Evolutionary conservation across 345 rosid species (phyloP).

Genomic region (Clarkia xantiana): DNA sequence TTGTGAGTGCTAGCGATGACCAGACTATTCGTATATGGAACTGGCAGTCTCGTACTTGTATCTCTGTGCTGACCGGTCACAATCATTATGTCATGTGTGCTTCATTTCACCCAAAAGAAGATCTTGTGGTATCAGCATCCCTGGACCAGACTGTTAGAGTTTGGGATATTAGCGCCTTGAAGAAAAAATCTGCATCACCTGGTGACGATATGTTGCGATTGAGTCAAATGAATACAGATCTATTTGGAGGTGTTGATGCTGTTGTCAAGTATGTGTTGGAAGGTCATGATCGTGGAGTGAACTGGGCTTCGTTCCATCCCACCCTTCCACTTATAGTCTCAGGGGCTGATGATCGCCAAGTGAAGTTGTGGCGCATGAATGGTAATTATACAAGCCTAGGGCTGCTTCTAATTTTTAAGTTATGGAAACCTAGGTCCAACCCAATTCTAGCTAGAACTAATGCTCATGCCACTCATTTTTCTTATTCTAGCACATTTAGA

Average conservation of each 20-base stretch:
- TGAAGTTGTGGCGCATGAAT: slow-evolving; percentile 95
- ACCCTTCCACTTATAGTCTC: slow-evolving; percentile 87
- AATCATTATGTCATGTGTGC: slow-evolving; percentile 99
- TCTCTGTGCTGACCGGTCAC: slow-evolving; percentile 92
- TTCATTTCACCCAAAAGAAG: slow-evolving; percentile 90
- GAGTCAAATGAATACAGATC: slow-evolving; percentile 86
- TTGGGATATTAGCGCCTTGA: slow-evolving; percentile 90
- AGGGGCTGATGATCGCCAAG: slow-evolving; percentile 97
- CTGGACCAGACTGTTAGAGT: slow-evolving; percentile 95
- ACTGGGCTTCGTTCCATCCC: slow-evolving; percentile 99
- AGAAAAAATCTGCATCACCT: slow-evolving; percentile 80
- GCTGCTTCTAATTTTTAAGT: neutral
- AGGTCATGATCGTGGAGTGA: slow-evolving; percentile 97
- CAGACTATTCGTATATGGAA: slow-evolving; percentile 98
- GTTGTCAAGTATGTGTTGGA: slow-evolving; percentile 92
- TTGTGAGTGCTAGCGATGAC: slow-evolving; percentile 97
- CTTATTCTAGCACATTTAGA: too few species aligned
- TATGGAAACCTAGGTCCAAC: neutral
- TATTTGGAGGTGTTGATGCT: slow-evolving; percentile 88
- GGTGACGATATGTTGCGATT: slow-evolving; percentile 79
- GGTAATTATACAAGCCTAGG: slow-evolving; percentile 23
- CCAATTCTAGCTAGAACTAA: too few species aligned
- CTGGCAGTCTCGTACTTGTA: slow-evolving; percentile 96
- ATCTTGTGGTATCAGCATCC: slow-evolving; percentile 92
- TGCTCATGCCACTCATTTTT: too few species aligned